phyloP scores from a whole-genome alignment of 2,329 filamentous ascomycete genomes.

The Talaromyces sp. region DNA sequence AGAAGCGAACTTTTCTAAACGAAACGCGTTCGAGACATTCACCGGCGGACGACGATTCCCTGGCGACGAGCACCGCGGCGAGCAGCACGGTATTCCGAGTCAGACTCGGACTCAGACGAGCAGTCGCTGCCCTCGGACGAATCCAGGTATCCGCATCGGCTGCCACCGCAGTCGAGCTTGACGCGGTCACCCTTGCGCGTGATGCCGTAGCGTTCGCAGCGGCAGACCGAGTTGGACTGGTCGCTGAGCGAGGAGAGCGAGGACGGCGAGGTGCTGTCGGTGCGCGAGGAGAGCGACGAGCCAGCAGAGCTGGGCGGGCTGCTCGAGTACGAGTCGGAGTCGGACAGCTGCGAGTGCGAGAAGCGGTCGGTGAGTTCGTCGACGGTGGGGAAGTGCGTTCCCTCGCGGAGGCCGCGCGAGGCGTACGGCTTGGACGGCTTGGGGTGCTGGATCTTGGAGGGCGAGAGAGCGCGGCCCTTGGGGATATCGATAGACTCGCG shows the following conservation, averaged over 20 bases:
- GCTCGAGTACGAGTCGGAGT: slow-evolving; percentile 69
- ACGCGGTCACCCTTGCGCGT: slow-evolving; percentile 87
- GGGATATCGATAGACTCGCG: slow-evolving; percentile 61
- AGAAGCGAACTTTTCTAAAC: background rate
- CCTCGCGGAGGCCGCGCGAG: slow-evolving; percentile 78
- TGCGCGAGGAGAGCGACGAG: slow-evolving; percentile 70
- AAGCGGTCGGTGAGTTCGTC: slow-evolving; percentile 77
- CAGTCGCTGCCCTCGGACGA: slow-evolving; percentile 62
- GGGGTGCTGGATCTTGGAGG: slow-evolving; percentile 84
- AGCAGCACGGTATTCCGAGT: slow-evolving; percentile 33
- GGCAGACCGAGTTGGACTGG: slow-evolving; percentile 60
- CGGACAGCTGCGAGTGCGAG: slow-evolving; percentile 61
- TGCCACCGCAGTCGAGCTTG: slow-evolving; percentile 91
- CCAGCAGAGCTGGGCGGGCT: slow-evolving; percentile 62
- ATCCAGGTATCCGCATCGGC: slow-evolving; percentile 73
- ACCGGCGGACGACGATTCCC: slow-evolving; percentile 35
- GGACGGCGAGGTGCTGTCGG: slow-evolving; percentile 51
- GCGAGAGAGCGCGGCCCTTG: slow-evolving; percentile 81
- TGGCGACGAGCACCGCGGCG: slow-evolving; percentile 30
- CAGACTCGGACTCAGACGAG: slow-evolving; percentile 46
- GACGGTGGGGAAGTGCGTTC: slow-evolving; percentile 64
- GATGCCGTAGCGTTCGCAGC: slow-evolving; percentile 94
- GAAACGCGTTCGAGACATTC: slow-evolving; percentile 11
- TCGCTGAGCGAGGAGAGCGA: slow-evolving; percentile 70
- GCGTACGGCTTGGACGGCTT: slow-evolving; percentile 84